Evolutionary conservation across 306 rosid species (phyloP).

Genomic region (Acacia crassicarpa): DNA sequence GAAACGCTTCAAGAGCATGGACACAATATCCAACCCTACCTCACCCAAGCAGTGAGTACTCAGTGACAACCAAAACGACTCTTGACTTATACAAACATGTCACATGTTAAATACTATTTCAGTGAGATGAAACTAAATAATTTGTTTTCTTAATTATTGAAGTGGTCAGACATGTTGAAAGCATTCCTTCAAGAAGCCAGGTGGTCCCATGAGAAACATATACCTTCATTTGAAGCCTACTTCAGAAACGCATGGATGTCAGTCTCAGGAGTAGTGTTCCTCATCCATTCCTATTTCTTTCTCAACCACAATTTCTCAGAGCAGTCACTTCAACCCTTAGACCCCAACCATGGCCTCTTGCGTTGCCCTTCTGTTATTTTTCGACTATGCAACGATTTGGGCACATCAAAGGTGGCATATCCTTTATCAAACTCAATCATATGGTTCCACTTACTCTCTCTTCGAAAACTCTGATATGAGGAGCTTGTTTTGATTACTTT

Average conservation of each 20-base stretch:
- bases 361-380: constrained; percentile 44
- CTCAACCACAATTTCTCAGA: constrained; percentile 37
- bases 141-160: neutral
- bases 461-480: neutral
- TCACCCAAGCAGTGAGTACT: constrained; percentile 44
- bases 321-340: constrained; percentile 36
- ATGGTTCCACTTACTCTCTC: too few relatives aligned
- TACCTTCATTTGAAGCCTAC: constrained; percentile 46
- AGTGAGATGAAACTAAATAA: neutral
- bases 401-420: constrained; percentile 42
- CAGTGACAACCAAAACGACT: neutral
- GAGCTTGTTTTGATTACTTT: neutral
- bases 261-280: constrained; percentile 36
- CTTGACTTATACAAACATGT: too few relatives aligned
- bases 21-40: constrained; percentile 42
- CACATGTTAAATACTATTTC: neutral
- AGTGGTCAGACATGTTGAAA: constrained; percentile 61
- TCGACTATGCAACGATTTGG: constrained; percentile 61
- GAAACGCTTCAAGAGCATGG: constrained; percentile 41
- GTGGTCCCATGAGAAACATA: constrained; percentile 37
- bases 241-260: constrained; percentile 55
- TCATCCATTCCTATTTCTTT: constrained; percentile 45
- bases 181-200: constrained; percentile 55
- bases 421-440: neutral
- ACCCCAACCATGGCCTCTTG: constrained; percentile 36